phyloP scores from a whole-genome alignment of 2,329 filamentous ascomycete genomes.

The Aspergillus ochraceoroseus region DNA sequence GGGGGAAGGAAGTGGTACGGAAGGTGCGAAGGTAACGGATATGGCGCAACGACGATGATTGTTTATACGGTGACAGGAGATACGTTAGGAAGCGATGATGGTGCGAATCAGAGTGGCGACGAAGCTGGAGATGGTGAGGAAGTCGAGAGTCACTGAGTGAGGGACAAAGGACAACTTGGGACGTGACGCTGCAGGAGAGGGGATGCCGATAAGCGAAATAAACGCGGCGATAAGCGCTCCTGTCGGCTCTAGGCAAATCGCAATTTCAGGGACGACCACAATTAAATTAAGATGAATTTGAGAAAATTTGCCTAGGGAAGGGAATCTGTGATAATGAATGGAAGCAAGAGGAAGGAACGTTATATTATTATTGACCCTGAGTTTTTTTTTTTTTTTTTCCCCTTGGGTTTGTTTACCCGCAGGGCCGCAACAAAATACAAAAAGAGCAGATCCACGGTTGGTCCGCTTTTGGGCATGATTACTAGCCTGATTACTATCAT shows the following conservation, averaged over 20 bases:
- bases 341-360: background rate
- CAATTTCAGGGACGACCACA: background rate
- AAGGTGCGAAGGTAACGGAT: background rate
- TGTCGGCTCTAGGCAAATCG: slow-evolving; percentile 3
- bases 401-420: slow-evolving; percentile 17
- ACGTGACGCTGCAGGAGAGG: too few relatives aligned
- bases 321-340: background rate
- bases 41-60: background rate
- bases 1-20: slow-evolving; percentile 2
- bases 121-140: background rate
- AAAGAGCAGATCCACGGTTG: slow-evolving; percentile 11
- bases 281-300: background rate
- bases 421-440: too few relatives aligned
- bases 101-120: background rate
- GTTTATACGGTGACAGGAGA: background rate
- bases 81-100: too few relatives aligned
- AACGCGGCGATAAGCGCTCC: slow-evolving; percentile 23
- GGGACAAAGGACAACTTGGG: slow-evolving; percentile 5
- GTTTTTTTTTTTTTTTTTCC: slow-evolving; percentile 10
- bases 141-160: slow-evolving; percentile 5
- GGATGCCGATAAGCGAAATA: slow-evolving; percentile 22
- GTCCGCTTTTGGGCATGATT: slow-evolving; percentile 13
- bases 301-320: background rate
- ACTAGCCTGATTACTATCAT: too few relatives aligned
- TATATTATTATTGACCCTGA: slow-evolving; percentile 3